Evolutionary conservation across 163 green algal species (phyloP).

Genomic region (Smithsoniella earleae): DNA sequence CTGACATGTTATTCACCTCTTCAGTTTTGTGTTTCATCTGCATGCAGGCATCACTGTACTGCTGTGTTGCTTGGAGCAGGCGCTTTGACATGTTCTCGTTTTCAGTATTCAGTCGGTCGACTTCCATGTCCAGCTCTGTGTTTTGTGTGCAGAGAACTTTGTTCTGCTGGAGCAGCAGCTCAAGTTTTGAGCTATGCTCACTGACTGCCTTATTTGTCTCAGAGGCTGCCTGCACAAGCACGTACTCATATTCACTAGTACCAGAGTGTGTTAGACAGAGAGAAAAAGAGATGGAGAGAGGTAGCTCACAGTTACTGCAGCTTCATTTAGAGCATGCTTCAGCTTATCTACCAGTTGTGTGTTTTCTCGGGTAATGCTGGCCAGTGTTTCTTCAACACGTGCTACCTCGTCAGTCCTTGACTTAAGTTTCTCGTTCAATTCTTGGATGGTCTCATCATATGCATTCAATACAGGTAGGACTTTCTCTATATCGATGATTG

Average conservation of each 20-base stretch:
- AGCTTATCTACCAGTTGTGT: not conserved
- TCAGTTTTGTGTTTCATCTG: not conserved
- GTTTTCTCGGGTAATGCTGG: not conserved
- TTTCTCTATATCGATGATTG: not conserved
- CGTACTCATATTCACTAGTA: not conserved
- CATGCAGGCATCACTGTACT: not conserved
- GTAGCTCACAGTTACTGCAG: not conserved
- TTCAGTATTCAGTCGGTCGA: not conserved
- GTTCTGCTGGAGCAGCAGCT: constrained; percentile 7
- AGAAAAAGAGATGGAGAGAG: not conserved
- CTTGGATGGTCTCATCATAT: constrained; percentile 3
- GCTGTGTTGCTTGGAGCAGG: not conserved
- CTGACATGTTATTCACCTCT: not conserved
- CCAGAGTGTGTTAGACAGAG: not conserved
- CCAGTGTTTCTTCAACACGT: not conserved
- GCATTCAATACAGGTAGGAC: not conserved
- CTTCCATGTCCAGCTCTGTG: not conserved
- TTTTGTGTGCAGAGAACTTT: constrained; percentile 11
- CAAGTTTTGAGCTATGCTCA: not conserved
- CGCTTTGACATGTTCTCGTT: not conserved
- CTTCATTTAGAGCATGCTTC: constrained; percentile 8
- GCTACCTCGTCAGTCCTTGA: not conserved
- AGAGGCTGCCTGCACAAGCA: constrained; percentile 9
- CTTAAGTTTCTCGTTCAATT: not conserved
- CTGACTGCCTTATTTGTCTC: not conserved